Percentiles rank a stretch among this genome's conserved stretches.
phyloP scores from a whole-genome alignment of 257 asterid genomes.

The Prunella vulgaris region DNA sequence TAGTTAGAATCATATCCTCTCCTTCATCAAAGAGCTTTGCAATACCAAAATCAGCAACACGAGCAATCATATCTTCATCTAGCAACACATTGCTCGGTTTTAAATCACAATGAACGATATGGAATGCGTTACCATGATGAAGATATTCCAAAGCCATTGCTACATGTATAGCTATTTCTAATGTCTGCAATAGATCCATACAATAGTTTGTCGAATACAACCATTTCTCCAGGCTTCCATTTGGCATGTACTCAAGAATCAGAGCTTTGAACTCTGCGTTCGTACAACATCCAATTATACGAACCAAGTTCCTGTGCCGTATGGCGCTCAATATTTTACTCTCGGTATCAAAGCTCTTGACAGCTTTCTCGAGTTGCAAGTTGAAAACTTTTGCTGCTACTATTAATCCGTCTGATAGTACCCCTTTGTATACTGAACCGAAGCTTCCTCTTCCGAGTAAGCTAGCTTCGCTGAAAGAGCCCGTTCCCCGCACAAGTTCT shows the following conservation, averaged over 20 bases:
- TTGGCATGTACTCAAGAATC: too few species aligned
- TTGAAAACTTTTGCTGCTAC: constrained; percentile 1
- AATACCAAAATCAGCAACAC: constrained; percentile 8
- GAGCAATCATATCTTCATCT: not conserved
- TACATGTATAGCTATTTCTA: not conserved
- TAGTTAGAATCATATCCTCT: not conserved
- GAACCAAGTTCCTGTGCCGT: too few species aligned
- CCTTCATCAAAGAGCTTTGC: not conserved
- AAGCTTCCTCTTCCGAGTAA: constrained; percentile 14
- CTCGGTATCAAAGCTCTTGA: not conserved
- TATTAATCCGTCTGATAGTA: not conserved
- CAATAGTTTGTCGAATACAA: not conserved
- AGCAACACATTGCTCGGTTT: constrained; percentile 4
- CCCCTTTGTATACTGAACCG: too few species aligned
- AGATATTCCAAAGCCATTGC: not conserved
- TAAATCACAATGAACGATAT: not conserved
- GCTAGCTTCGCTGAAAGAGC: not conserved
- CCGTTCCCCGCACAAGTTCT: not conserved
- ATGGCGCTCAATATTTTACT: not conserved
- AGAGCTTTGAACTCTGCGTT: too few species aligned
- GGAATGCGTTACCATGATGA: not conserved
- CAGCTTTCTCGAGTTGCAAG: not conserved
- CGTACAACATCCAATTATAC: too few species aligned
- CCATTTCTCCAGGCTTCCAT: constrained; percentile 7
- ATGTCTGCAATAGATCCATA: not conserved